Evolutionary conservation across 83 land plant genomes (phyloP).

Genomic region (Picea engelmannii): DNA sequence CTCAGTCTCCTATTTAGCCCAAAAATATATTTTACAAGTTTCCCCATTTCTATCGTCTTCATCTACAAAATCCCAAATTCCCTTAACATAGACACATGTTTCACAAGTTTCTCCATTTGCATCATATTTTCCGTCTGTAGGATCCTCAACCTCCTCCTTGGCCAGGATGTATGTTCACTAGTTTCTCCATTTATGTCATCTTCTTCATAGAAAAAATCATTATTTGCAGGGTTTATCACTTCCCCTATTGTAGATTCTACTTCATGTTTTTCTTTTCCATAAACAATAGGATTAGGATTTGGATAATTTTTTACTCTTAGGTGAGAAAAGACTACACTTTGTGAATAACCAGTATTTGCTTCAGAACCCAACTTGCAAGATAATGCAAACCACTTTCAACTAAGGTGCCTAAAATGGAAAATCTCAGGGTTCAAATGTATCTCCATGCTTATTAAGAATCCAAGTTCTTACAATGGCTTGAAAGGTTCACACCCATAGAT

Average conservation of each 20-base stretch:
- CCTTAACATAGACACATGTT: background rate
- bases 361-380: too few relatives aligned
- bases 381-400: too few relatives aligned
- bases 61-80: background rate
- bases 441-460: too few relatives aligned
- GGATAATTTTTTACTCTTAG: background rate
- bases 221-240: background rate
- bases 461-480: too few relatives aligned
- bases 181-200: background rate
- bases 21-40: too few relatives aligned
- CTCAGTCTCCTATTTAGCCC: too few relatives aligned
- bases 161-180: background rate
- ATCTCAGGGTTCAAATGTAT: too few relatives aligned
- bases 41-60: too few relatives aligned
- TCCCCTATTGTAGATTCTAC: background rate
- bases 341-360: too few relatives aligned
- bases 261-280: background rate
- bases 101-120: background rate
- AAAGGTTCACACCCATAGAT: too few relatives aligned
- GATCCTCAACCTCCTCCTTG: background rate
- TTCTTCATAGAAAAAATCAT: slow-evolving; percentile 1
- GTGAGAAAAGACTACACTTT: too few relatives aligned
- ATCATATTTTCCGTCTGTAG: background rate
- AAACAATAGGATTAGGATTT: background rate
- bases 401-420: too few relatives aligned